Percentiles rank a stretch among this genome's conserved stretches.
phyloP scores from a whole-genome alignment of 805 yeast genomes.

The Lipomyces chichibuensis region DNA sequence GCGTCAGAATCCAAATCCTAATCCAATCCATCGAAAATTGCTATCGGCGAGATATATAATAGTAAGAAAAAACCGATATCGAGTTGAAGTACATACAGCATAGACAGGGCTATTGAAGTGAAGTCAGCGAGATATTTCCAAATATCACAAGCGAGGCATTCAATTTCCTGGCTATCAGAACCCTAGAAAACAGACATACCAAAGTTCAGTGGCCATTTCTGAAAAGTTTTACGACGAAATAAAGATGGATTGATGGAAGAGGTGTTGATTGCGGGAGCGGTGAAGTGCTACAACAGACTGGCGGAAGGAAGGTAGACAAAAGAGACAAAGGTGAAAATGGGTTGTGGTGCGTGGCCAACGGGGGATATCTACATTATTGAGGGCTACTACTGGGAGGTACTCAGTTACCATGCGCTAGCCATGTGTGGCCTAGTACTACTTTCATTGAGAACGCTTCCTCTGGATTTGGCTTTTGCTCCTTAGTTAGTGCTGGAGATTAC shows the following conservation, averaged over 20 bases:
- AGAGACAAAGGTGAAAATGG: conserved; percentile 14
- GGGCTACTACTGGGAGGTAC: too few species aligned
- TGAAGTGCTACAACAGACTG: conserved; percentile 4
- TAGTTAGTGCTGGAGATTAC: conserved; percentile 27
- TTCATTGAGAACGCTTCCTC: conserved; percentile 14
- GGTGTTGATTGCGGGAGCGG: conserved; percentile 12
- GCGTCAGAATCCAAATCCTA: not conserved
- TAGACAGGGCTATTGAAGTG: conserved; percentile 62
- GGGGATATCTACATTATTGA: too few species aligned
- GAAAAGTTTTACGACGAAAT: conserved; percentile 11
- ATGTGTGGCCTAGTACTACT: conserved; percentile 11
- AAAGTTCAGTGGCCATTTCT: conserved; percentile 67
- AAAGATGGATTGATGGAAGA: conserved; percentile 7
- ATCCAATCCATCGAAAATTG: not conserved
- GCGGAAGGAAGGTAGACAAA: conserved; percentile 7
- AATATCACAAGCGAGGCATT: not conserved
- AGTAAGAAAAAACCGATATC: not conserved
- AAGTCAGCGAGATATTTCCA: conserved; percentile 12
- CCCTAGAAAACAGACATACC: conserved; percentile 54
- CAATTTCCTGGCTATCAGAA: not conserved
- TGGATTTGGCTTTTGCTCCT: conserved; percentile 20
- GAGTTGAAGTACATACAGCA: conserved; percentile 53
- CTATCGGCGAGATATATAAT: not conserved
- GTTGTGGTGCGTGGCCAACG: conserved; percentile 25
- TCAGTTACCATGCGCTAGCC: too few species aligned